These are phyloP conservation scores for Dendrobium officinale DNA, from an alignment of 106 monocot species.

Conservation along the genomic window DNA sequence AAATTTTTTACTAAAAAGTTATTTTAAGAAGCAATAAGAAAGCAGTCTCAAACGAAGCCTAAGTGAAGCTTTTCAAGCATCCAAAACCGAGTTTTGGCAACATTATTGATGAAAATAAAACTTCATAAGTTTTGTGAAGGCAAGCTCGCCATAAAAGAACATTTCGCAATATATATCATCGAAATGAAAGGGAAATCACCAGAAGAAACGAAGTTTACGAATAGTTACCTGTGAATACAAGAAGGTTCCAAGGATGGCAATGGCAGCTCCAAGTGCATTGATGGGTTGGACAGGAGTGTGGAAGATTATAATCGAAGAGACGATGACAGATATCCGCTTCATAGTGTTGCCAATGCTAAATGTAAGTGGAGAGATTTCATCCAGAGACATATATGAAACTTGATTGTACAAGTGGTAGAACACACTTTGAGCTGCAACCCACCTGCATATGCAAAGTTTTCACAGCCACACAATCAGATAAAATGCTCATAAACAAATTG, in stretches of 20 bases:
- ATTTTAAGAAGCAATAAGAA: too few relatives aligned
- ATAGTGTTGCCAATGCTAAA: conserved; percentile 89
- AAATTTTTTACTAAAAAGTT: too few relatives aligned
- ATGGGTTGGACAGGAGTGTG: conserved; percentile 77
- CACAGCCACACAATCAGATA: conserved; percentile 9
- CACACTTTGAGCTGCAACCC: conserved; percentile 78
- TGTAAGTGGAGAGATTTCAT: conserved; percentile 80
- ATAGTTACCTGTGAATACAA: conserved; percentile 71
- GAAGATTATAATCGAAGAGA: conserved; percentile 89
- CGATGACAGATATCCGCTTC: conserved; percentile 91
- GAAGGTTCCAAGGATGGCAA: conserved; percentile 83
- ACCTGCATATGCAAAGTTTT: conserved; percentile 31
- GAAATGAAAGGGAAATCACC: background rate
- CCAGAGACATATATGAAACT: conserved; percentile 89
- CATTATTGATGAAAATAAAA: background rate
- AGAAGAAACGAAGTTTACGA: background rate
- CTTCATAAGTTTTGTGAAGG: background rate
- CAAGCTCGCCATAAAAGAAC: background rate
- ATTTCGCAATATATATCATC: background rate
- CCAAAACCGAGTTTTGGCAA: background rate
- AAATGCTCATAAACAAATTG: background rate
- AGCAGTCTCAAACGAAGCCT: too few relatives aligned
- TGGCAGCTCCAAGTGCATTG: conserved; percentile 88
- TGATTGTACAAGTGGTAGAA: conserved; percentile 97
- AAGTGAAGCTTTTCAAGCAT: background rate